Evolutionary conservation across 2,329 filamentous ascomycete genomes (phyloP).

Genomic region (Penicillium decumbens): DNA sequence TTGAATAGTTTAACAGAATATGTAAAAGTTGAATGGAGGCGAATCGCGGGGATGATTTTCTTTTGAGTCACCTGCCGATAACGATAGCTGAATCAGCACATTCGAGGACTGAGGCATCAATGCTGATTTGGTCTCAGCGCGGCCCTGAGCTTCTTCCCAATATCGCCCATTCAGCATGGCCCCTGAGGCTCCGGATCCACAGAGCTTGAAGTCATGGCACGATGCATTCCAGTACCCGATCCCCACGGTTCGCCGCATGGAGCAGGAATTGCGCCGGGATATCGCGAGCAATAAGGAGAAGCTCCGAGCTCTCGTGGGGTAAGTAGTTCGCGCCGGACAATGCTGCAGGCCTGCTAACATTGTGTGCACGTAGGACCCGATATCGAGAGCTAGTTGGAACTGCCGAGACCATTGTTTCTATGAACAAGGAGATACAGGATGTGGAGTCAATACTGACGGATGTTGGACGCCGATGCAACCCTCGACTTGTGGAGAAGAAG

Average conservation of each 20-base stretch:
- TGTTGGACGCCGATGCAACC: constrained; percentile 74
- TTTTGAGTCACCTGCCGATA: constrained; percentile 23
- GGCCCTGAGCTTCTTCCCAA: constrained; percentile 5
- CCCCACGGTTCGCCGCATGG: constrained; percentile 58
- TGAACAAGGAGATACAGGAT: constrained; percentile 71
- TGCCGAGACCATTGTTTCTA: constrained; percentile 86
- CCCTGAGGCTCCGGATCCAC: constrained; percentile 54
- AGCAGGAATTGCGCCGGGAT: constrained; percentile 60
- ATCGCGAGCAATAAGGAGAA: constrained; percentile 62
- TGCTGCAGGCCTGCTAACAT: background rate
- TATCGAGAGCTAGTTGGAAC: constrained; percentile 90
- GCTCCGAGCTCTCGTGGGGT: constrained; percentile 63
- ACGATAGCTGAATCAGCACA: constrained; percentile 16
- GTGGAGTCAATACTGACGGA: constrained; percentile 67
- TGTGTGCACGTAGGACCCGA: constrained; percentile 47
- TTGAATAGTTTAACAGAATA: background rate
- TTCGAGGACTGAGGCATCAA: constrained; percentile 9
- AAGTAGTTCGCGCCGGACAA: constrained; percentile 26
- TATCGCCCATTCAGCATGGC: constrained; percentile 41
- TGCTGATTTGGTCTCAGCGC: constrained; percentile 10
- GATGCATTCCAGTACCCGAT: constrained; percentile 65
- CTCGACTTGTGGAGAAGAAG: constrained; percentile 64
- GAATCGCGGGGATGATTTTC: constrained; percentile 21
- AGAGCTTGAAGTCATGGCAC: constrained; percentile 57
- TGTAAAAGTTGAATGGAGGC: constrained; percentile 1